Evolutionary conservation across 805 yeast genomes (phyloP), one percentile per base, ranked within the genome.

Genomic region (Hanseniaspora lachancei): DNA sequence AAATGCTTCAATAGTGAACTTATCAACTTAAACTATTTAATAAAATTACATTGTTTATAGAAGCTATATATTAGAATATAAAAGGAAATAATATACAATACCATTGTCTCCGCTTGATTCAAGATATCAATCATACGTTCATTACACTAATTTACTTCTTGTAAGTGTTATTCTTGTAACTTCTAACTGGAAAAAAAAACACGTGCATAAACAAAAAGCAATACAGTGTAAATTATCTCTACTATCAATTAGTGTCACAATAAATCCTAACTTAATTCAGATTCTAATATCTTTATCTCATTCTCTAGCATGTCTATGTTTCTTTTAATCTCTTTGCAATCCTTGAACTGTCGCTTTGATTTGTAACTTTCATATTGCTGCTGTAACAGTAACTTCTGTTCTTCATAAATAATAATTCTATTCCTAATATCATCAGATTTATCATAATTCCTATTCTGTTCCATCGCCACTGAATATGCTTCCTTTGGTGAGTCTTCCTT

Each of bases 331-430:
- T 50, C 35, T n/a, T 42, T 50, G n/a, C 46, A 35, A 24, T 50
- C 54, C 24, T 42, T 50, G 15, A 50, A 50, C 18, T 50, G 47
- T n/a, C 54, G 34, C 24, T 50, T 50, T 3, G 36, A n/a, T 4
- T 32, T 41, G 13, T 35, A 35, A 2, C 6, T 16, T 9, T 50
- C 29, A 10, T 41, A 40, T 39, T 50, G 54, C 24, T 50, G 27
- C 1, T 39, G 18, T 29, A 50, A 35, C n/a, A 50, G 18, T 3
- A 50, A 7, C 39, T 18, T 42, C 12, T 50, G 54, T 13, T 50
- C 54, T 29, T 50, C 39, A 24, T 50, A 50, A 6, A 50, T 35
- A 10, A 50, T 50, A 3, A 50, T 24, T 24, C 44, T 42, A 16
- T 50, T 50, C 9, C 34, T 32, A 3, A 42, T 21, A 12, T 50